phyloP scores from a whole-genome alignment of 495 filamentous ascomycete genomes.

The Daldinia bambusicola region DNA sequence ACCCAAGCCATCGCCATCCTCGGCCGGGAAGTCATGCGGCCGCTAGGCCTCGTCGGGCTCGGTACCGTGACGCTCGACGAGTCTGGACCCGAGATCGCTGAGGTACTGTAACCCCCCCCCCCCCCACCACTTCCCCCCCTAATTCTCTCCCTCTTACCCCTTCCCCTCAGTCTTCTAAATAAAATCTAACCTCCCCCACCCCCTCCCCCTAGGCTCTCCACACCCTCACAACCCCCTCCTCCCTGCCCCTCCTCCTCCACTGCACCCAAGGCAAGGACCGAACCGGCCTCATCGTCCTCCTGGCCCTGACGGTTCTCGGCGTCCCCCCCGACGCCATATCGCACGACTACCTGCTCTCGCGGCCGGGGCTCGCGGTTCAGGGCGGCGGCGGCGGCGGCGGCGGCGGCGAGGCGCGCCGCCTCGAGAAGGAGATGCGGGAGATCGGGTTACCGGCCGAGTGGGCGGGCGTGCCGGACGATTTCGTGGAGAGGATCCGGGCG shows the following conservation, averaged over 20 bases:
- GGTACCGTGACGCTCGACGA: constrained; percentile 72
- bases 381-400: too few species aligned
- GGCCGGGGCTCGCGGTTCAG: constrained; percentile 66
- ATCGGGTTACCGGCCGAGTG: constrained; percentile 77
- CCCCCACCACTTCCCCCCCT: too few species aligned
- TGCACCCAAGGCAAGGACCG: constrained; percentile 92
- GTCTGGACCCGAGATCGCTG: constrained; percentile 69
- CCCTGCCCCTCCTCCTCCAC: constrained; percentile 75
- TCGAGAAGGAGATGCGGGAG: constrained; percentile 65
- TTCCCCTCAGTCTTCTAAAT: too few species aligned
- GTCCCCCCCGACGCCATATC: constrained; percentile 66
- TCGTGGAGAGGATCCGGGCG: constrained; percentile 60
- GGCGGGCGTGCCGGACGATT: constrained; percentile 67
- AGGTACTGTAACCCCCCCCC: constrained; percentile 45
- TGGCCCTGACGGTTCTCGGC: constrained; percentile 68
- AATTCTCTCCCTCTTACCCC: too few species aligned
- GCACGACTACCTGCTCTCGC: constrained; percentile 72
- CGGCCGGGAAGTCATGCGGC: constrained; percentile 72
- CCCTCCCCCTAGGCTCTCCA: constrained; percentile 43
- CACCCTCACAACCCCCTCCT: constrained; percentile 44
- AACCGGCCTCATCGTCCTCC: constrained; percentile 76
- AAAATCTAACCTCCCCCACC: too few species aligned
- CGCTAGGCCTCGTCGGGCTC: constrained; percentile 72
- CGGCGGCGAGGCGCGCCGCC: too few species aligned
- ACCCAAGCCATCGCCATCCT: constrained; percentile 73